Base-by-base conservation (phyloP, 441 rosid genomes). In the Adansonia gregorii region DNA sequence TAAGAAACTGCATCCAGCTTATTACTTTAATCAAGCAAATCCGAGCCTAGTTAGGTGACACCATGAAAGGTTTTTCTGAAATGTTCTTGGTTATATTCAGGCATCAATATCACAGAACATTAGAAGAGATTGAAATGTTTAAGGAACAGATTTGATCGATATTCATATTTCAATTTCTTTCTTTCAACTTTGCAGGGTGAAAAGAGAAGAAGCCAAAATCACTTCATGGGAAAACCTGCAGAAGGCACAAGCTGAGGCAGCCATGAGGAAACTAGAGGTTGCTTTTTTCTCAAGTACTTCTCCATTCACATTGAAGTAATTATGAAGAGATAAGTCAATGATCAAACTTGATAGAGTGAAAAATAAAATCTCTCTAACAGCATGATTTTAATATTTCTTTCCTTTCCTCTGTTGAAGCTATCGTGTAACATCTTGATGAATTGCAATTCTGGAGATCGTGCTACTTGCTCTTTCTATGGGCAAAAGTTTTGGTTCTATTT, bases 191-290 rank as follows among this genome's bases (percentile, higher is more conserved):
- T 71, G 73, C 86, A 96, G 99, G 85, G 70, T 61, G 19, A 89
- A 90, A 84, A 91, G 91, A 59, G 97, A 93, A 81, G 97, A 93
- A 87, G 95, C 94, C 27, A 90, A 91, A 85, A 93, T 94, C 80
- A 88, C 81, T 24, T 92, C 95, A 27, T 94, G 98, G 98, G 97
- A 94, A 83, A 94, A 93, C 76, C 88, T 94, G 82, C 98, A 94
- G 89, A 94, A 88, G 85, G 97, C 98, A 14, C 89, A 94, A 81
- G 98, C 98, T 14, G 98, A 92, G 84, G 94, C 97, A 80, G 88
- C 89, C 75, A 89, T 94, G 24, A 80, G 97, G 75, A 93, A 93
- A 83, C 94, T 94, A 64, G 97, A 94, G 97, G 98, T 76, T 59
- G 77, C 35, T 76, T 71, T 77, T 73, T 73, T 72, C 65, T 77